Conservation (phyloP, 208 protist species). For the Jaenimonas drosophilae region DNA sequence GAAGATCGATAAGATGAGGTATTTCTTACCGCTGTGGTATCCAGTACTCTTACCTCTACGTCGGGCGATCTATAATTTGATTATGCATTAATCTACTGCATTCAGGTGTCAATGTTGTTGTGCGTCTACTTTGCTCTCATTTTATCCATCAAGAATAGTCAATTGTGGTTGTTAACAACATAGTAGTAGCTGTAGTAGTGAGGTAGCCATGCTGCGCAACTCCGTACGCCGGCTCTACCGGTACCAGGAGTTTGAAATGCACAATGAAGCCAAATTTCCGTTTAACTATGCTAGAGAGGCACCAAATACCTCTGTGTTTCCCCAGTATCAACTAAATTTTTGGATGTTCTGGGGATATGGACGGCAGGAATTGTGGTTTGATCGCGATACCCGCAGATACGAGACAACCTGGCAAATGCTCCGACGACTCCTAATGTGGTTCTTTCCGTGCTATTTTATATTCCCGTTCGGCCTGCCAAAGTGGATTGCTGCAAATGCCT, state of each 20-base stretch:
- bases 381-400: conserved; percentile 70
- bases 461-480: conserved; percentile 84
- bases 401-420: conserved; percentile 85
- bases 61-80: neutral
- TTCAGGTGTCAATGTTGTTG: conserved; percentile 2
- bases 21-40: no score
- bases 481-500: conserved; percentile 53
- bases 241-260: conserved; percentile 88
- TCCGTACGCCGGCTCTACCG: conserved; percentile 35
- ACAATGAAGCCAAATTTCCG: conserved; percentile 70
- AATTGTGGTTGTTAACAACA: conserved; percentile 4
- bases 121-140: conserved; percentile 8
- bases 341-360: conserved; percentile 87
- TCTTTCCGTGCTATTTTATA: conserved; percentile 82
- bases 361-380: conserved; percentile 80
- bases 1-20: conserved; percentile 30
- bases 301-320: conserved; percentile 81
- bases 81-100: neutral
- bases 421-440: conserved; percentile 73
- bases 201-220: conserved; percentile 40
- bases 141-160: conserved; percentile 5
- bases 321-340: conserved; percentile 81
- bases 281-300: conserved; percentile 82
- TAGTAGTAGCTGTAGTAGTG: conserved; percentile 2
- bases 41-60: no score